phyloP scores from a whole-genome alignment of 2,329 filamentous ascomycete genomes.

The Pseudogymnoascus sp. region DNA sequence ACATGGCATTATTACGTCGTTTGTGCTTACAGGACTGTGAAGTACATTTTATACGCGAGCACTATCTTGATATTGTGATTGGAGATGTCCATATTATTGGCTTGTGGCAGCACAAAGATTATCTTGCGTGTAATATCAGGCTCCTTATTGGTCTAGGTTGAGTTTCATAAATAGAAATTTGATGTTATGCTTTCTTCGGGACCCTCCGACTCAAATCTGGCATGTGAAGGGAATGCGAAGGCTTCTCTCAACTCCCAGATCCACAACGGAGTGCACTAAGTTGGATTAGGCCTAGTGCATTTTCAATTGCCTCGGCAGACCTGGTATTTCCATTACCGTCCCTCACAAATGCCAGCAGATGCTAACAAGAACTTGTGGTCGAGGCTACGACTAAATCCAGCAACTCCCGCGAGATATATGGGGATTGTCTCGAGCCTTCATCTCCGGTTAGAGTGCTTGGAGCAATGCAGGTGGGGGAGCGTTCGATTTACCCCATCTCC shows the following conservation, averaged over 20 bases:
- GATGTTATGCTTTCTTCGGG: not conserved
- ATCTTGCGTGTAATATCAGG: not conserved
- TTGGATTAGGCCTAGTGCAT: not conserved
- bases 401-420: conserved; percentile 6
- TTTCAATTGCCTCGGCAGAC: not conserved
- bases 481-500: not conserved
- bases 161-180: conserved; percentile 1
- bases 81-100: not conserved
- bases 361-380: no score
- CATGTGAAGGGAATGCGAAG: not conserved
- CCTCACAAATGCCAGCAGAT: not conserved
- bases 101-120: not conserved
- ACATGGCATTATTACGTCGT: conserved; percentile 4
- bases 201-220: not conserved
- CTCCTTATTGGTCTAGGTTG: not conserved
- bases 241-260: not conserved
- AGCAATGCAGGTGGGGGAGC: not conserved
- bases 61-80: not conserved
- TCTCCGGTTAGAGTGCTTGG: not conserved
- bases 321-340: not conserved
- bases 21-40: not conserved
- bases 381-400: conserved; percentile 4
- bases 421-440: not conserved
- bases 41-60: not conserved
- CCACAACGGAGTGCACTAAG: not conserved